Evolutionary conservation across 257 asterid species (phyloP), one percentile per base, ranked within the genome.

Genomic region (Solanum bulbocastanum): DNA sequence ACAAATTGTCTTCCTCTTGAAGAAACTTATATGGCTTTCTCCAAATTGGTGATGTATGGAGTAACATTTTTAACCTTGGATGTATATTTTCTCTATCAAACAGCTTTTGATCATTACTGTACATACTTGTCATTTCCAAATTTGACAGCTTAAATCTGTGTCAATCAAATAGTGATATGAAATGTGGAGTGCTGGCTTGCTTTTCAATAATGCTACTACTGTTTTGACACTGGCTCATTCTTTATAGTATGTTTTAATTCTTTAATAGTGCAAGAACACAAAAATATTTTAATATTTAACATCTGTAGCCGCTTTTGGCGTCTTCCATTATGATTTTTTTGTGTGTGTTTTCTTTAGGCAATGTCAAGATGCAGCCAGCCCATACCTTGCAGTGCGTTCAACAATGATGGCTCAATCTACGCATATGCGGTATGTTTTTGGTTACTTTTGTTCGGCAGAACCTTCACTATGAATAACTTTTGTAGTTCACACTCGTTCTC

Each of bases 331-430:
- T 30, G 27, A 15, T 16, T 42, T 79, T 79, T 10, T 56, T 87
- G 82, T 87, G 44, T 83, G 87, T 87, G 8, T 74, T 37, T 35
- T 90, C 68, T 90, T 46, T 88, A 97, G 99, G 99, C 98, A 66
- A 96, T 97, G 98, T 6, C 83, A 52, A 93, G 98, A 91, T 95
- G 98, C 97, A 91, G 81, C 87, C 98, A 95, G 88, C 97, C 99
- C 83, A 95, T 95, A 83, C 93, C 97, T 71, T 94, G 96, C 94
- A 92, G 99, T 78, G 66, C 94, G 44, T 97, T 95, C 93, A 97
- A 95, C 96, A 89, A 91, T 39, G 99, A 97, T 87, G 99, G 98
- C 56, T 97, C 99, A 32, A 88, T 96, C 65, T 97, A 32, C 90
- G 99, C 99, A 42, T 96, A 97, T 83, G 86, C 98, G 93, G 99